phyloP scores from a whole-genome alignment of 2,329 filamentous ascomycete species.

The Alternaria incomplexa region DNA sequence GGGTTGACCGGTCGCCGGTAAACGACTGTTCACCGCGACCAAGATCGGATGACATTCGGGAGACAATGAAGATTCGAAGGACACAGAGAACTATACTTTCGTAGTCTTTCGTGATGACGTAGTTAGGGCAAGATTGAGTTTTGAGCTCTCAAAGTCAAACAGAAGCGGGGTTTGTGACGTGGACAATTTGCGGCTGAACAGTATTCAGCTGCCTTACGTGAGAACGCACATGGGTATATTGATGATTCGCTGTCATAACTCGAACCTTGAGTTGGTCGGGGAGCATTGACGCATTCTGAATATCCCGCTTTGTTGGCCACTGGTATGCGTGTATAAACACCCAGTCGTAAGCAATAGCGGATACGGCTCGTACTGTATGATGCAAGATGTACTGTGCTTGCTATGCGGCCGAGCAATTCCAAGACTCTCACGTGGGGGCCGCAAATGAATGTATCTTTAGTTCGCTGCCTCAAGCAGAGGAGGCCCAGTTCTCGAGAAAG shows the following conservation, averaged over 20 bases:
- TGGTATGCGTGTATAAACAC: neutral
- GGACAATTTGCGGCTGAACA: neutral
- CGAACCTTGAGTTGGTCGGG: neutral
- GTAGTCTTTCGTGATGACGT: neutral
- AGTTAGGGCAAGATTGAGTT: neutral
- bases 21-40: neutral
- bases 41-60: neutral
- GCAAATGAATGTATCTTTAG: too few relatives aligned
- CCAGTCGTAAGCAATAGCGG: neutral
- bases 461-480: too few relatives aligned
- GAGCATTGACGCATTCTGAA: neutral
- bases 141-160: neutral
- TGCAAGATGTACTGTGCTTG: too few relatives aligned
- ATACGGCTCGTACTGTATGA: neutral
- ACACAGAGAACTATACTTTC: too few relatives aligned
- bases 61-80: too few relatives aligned
- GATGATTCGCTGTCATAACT: neutral
- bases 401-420: too few relatives aligned
- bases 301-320: neutral
- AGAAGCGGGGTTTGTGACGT: neutral
- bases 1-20: neutral
- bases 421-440: too few relatives aligned
- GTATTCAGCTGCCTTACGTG: neutral
- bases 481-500: too few relatives aligned
- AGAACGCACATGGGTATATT: neutral